These are phyloP conservation scores for Annulohypoxylon maeteangense DNA, from an alignment of 495 filamentous ascomycete genomes.

Conservation along the genomic window DNA sequence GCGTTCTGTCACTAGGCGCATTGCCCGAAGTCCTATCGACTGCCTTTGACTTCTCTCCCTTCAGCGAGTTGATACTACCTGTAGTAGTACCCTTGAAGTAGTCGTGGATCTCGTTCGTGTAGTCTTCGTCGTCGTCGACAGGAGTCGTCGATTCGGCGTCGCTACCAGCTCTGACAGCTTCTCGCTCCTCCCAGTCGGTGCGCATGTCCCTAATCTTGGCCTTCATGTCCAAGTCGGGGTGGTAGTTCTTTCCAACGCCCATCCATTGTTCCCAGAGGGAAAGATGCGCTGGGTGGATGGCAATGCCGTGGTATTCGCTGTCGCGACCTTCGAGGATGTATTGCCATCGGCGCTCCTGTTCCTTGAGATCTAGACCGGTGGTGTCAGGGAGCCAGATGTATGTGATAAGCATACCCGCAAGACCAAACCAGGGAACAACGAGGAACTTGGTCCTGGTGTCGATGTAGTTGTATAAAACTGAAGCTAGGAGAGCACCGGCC, in stretches of 20 bases:
- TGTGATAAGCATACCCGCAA: slow-evolving; percentile 81
- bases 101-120: slow-evolving; percentile 53
- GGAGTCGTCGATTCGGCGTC: slow-evolving; percentile 41
- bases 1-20: slow-evolving; percentile 18
- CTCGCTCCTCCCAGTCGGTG: slow-evolving; percentile 55
- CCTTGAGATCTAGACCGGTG: slow-evolving; percentile 91
- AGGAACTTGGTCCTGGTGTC: slow-evolving; percentile 79
- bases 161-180: slow-evolving; percentile 32
- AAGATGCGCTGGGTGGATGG: slow-evolving; percentile 85
- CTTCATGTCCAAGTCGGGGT: slow-evolving; percentile 80
- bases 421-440: slow-evolving; percentile 91
- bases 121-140: slow-evolving; percentile 53
- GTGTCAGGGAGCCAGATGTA: slow-evolving; percentile 88
- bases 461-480: slow-evolving; percentile 91
- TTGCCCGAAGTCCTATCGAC: slow-evolving; percentile 10
- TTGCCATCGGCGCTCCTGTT: slow-evolving; percentile 88
- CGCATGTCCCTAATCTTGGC: slow-evolving; percentile 82
- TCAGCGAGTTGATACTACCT: slow-evolving; percentile 33
- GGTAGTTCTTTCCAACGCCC: slow-evolving; percentile 78
- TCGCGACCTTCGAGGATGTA: slow-evolving; percentile 80
- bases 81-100: slow-evolving; percentile 53
- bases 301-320: slow-evolving; percentile 86
- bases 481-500: slow-evolving; percentile 81
- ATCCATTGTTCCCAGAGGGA: slow-evolving; percentile 80
- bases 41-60: slow-evolving; percentile 38